phyloP scores from a whole-genome alignment of 2,329 filamentous ascomycete species.

The Alternaria panax region DNA sequence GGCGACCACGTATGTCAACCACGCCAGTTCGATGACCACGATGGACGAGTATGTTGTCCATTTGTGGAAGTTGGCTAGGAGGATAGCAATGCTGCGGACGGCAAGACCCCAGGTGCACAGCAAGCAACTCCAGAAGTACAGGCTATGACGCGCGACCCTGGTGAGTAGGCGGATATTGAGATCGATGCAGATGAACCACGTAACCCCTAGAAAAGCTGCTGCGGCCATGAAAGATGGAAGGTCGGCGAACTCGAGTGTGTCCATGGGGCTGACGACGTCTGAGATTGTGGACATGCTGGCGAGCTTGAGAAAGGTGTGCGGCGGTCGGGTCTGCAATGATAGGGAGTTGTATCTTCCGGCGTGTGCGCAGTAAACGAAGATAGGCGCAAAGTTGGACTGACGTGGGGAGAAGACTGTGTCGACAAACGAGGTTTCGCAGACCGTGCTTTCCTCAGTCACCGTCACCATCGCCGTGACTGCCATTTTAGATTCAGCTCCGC shows the following conservation, averaged over 20 bases:
- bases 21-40: constrained; percentile 59
- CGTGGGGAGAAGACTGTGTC: background rate
- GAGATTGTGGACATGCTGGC: background rate
- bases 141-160: constrained; percentile 50
- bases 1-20: constrained; percentile 66
- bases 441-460: background rate
- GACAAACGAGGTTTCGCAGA: background rate
- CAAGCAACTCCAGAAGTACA: constrained; percentile 57
- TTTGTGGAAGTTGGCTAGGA: constrained; percentile 54
- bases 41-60: constrained; percentile 48
- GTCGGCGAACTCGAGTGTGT: background rate
- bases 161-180: constrained; percentile 51
- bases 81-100: constrained; percentile 50
- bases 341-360: background rate
- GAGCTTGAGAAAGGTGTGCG: background rate
- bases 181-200: constrained; percentile 51
- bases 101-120: constrained; percentile 45
- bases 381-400: background rate
- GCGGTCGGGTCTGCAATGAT: background rate
- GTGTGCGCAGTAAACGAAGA: background rate
- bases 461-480: background rate
- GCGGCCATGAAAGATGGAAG: constrained; percentile 15
- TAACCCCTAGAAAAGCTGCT: constrained; percentile 27
- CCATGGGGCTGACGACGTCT: background rate
- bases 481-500: background rate